A percentile compares a stretch with the other conserved stretches of the same genome.
Conservation (phyloP, 2,329 filamentous ascomycete genomes). For the Aureobasidium sp. region DNA sequence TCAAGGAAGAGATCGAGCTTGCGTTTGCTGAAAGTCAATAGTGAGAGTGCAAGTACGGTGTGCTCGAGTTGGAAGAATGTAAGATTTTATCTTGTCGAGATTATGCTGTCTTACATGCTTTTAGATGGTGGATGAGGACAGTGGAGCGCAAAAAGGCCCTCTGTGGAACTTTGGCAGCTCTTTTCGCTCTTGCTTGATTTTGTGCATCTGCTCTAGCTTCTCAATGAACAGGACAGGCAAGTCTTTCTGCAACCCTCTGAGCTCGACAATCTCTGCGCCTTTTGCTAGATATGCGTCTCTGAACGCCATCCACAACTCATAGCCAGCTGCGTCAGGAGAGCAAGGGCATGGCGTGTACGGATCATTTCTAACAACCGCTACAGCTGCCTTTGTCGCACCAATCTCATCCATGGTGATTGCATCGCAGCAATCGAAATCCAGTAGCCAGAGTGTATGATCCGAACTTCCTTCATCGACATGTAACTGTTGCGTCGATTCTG, state of each 20-base stretch:
- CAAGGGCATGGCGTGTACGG: conserved; percentile 44
- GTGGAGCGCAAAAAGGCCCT: neutral
- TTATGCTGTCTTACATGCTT: no score
- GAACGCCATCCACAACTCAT: conserved; percentile 18
- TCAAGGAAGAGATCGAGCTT: neutral
- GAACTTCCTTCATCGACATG: neutral
- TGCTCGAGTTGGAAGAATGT: no score
- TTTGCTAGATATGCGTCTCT: conserved; percentile 10
- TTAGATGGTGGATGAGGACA: neutral
- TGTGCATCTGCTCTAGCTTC: neutral
- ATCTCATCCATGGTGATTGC: conserved; percentile 39
- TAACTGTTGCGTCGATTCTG: neutral
- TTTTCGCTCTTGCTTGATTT: neutral
- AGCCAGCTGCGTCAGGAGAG: conserved; percentile 9
- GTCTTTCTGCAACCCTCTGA: neutral
- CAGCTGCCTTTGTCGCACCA: conserved; percentile 38
- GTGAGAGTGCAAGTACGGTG: neutral
- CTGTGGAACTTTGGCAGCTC: neutral
- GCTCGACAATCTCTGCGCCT: conserved; percentile 12
- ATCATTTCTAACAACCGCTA: conserved; percentile 45
- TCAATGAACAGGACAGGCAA: neutral
- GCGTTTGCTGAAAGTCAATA: neutral
- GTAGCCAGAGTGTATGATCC: conserved; percentile 28
- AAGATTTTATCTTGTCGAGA: no score
- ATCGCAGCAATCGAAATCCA: conserved; percentile 56